Evolutionary conservation across 441 rosid genomes (phyloP).

Genomic region (Aquilaria agallochum): DNA sequence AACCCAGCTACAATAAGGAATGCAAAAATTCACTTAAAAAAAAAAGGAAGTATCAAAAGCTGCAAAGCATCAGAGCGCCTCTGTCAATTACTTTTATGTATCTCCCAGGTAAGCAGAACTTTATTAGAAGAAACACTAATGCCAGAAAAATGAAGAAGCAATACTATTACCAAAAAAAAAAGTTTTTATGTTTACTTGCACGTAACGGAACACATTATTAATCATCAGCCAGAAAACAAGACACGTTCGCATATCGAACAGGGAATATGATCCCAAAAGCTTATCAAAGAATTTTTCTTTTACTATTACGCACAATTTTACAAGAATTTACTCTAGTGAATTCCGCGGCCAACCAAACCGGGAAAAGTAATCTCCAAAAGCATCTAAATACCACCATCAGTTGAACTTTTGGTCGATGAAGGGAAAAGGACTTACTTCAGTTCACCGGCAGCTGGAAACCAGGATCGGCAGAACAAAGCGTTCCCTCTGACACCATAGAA

Average conservation of each 20-base stretch:
- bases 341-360: background rate
- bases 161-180: too few species aligned
- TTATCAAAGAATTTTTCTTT: background rate
- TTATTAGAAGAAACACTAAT: background rate
- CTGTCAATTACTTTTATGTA: background rate
- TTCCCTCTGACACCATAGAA: constrained; percentile 59
- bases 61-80: constrained; percentile 1
- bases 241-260: too few species aligned
- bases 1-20: background rate
- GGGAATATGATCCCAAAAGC: too few species aligned
- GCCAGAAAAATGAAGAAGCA: too few species aligned
- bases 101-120: background rate
- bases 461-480: constrained; percentile 78
- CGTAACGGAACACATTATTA: too few species aligned
- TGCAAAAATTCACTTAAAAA: background rate
- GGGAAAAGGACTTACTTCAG: constrained; percentile 37
- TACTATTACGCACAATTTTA: background rate
- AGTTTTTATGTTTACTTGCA: too few species aligned
- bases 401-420: background rate
- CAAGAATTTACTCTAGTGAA: background rate
- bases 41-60: background rate
- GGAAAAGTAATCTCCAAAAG: background rate
- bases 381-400: background rate
- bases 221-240: too few species aligned
- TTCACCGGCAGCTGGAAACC: constrained; percentile 70